Conservation (phyloP, 2,329 filamentous ascomycete species). For the Aureobasidium sp. region DNA sequence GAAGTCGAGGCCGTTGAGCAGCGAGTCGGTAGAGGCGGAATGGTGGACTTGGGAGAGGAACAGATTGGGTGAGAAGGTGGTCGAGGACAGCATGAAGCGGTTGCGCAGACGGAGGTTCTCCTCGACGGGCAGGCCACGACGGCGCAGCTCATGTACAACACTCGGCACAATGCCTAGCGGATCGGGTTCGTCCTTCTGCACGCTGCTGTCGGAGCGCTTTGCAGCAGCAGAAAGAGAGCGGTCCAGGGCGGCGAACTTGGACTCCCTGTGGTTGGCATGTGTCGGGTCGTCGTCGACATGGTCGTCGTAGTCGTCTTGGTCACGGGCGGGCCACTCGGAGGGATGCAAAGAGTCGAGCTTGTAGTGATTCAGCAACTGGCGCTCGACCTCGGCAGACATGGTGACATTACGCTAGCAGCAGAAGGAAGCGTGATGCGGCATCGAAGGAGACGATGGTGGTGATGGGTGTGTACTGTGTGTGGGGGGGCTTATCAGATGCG, state of each 20-base stretch:
- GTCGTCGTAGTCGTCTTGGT: conserved; percentile 68
- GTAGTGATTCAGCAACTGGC: conserved; percentile 80
- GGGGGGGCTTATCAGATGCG: not conserved
- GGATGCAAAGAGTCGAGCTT: conserved; percentile 73
- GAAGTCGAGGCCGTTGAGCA: conserved; percentile 75
- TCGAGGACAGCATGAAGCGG: conserved; percentile 90
- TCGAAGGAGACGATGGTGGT: not conserved
- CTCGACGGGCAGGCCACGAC: conserved; percentile 71
- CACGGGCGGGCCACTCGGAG: conserved; percentile 76
- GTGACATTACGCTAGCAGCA: too few species aligned
- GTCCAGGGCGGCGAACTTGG: conserved; percentile 78
- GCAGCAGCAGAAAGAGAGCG: conserved; percentile 56
- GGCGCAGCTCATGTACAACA: conserved; percentile 72
- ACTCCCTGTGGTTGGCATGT: conserved; percentile 41
- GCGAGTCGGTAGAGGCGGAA: conserved; percentile 70
- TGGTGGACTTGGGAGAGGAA: conserved; percentile 92
- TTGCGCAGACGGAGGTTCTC: conserved; percentile 69
- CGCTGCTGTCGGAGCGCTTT: conserved; percentile 65
- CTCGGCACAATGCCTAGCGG: conserved; percentile 82
- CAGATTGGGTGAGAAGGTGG: conserved; percentile 83
- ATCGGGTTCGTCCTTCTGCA: conserved; percentile 88
- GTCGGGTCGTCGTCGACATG: conserved; percentile 39
- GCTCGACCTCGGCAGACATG: conserved; percentile 62
- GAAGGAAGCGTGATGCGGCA: not conserved
- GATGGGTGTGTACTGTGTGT: not conserved